Base-by-base conservation (phyloP, 495 filamentous ascomycete species). In the Neurospora sp. region DNA sequence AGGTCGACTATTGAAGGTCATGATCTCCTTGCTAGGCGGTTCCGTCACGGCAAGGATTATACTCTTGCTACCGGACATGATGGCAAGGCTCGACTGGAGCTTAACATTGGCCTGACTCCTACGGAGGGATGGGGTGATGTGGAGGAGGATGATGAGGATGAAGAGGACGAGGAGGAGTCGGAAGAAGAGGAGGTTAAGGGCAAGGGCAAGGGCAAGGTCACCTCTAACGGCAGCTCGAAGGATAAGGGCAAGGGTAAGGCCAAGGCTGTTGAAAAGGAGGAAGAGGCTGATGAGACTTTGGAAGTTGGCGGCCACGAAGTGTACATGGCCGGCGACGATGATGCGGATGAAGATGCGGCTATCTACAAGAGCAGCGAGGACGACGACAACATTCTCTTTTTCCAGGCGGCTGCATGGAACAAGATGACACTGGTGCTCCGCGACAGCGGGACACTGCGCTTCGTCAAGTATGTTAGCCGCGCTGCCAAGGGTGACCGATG, bases 401-500 rank as follows among this genome's bases (percentile, higher is more conserved):
- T 90, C 79, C 93, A 92, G 80, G 90, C 93, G 1, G 92, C 94
- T 0, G 85, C 89, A 11, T 99, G 95, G 94, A 98, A 98, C 81
- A 90, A 89, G 53, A 85, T 98, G 81, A 91, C 89, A 75, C 87
- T 99, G 66, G 96, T 98, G 16, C 83, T 99, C 66, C 88, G 96
- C 68, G 96, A 99, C 79, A 88, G 87, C 70, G 94, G 93, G 9
- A 90, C 92, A 9, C 86, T 99, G 77, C 89, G 91, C 82, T 98
- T 98, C 79, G 94, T 98, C 78, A 99, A 98, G 86, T 99, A 97
- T 81, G 92, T 98, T 44, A 94, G 92, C 84, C 85, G 83, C 18
- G 86, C 83, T 40, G 95, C 96, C 5, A 88, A 88, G 78, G 95
- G 96, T 18, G 96, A 98, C 82, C 87, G 96, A 44, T 99, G 95